A percentile compares a stretch with the other conserved stretches of the same genome.
Conservation (phyloP, 345 rosid genomes). For the Microthlaspi erraticum region DNA sequence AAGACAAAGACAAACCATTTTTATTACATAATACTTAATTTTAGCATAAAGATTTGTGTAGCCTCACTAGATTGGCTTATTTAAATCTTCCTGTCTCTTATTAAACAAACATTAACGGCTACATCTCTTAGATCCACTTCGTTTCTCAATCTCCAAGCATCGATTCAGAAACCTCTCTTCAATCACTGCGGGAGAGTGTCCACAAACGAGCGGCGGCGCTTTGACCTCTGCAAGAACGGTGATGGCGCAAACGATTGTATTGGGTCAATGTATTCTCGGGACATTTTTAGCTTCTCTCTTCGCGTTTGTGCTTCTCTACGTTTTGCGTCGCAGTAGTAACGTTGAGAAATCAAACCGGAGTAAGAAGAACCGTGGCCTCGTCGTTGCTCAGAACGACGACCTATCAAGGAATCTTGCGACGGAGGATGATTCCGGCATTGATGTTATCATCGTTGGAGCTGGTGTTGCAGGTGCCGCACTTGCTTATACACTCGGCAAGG, state of each 20-base stretch:
- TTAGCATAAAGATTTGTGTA: no score
- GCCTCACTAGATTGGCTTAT: no score
- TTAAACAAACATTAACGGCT: no score
- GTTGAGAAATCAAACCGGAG: conserved; percentile 10
- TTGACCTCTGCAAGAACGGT: neutral
- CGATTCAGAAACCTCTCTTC: neutral
- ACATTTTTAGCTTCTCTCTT: conserved; percentile 28
- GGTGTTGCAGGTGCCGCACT: conserved; percentile 69
- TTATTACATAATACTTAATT: no score
- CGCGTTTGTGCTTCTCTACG: conserved; percentile 21
- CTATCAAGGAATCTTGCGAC: neutral
- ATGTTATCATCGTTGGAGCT: conserved; percentile 50
- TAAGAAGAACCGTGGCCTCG: conserved; percentile 18
- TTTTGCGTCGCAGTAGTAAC: conserved; percentile 11
- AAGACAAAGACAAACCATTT: no score
- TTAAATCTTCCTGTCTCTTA: no score
- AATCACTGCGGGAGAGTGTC: conserved; percentile 9
- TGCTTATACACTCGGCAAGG: conserved; percentile 63
- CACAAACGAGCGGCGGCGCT: no score
- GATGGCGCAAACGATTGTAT: conserved; percentile 4
- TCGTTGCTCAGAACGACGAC: neutral
- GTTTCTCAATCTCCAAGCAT: conserved; percentile 17
- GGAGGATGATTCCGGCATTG: conserved; percentile 1
- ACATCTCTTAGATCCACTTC: no score
- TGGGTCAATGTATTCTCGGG: conserved; percentile 24